These are phyloP conservation scores for Thecamonas trahens DNA, from an alignment of 78 protist genomes.

Conservation along the genomic window DNA sequence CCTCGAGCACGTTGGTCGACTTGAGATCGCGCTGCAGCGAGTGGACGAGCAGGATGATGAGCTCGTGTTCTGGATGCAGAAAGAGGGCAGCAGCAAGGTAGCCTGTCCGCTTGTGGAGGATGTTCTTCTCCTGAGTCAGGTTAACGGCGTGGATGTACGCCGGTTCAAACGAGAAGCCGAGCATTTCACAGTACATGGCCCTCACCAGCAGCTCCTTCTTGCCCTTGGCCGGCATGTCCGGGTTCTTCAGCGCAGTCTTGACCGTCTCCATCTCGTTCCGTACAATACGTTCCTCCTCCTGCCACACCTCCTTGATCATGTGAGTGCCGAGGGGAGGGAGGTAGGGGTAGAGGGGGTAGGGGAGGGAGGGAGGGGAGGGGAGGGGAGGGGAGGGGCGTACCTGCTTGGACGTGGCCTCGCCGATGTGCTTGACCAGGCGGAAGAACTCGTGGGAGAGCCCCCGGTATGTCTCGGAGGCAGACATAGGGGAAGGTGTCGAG, in stretches of 20 bases:
- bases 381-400: not conserved
- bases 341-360: too few relatives aligned
- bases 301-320: too few relatives aligned
- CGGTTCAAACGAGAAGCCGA: conserved; percentile 57
- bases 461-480: too few relatives aligned
- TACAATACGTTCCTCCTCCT: conserved; percentile 50
- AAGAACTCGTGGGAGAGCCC: conserved; percentile 11
- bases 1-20: conserved; percentile 26
- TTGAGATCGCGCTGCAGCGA: conserved; percentile 56
- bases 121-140: conserved; percentile 32
- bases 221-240: not conserved
- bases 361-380: too few relatives aligned
- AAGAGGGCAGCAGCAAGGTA: conserved; percentile 47
- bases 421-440: conserved; percentile 24
- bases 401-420: conserved; percentile 27
- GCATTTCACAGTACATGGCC: conserved; percentile 70
- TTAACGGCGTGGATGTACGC: conserved; percentile 77
- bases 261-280: conserved; percentile 3
- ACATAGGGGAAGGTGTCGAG: too few relatives aligned
- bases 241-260: not conserved
- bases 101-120: conserved; percentile 48
- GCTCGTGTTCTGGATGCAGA: conserved; percentile 51
- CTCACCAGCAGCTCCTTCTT: conserved; percentile 61
- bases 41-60: conserved; percentile 54
- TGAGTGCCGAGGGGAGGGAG: too few relatives aligned